Conservation (phyloP, 805 yeast species). For the Yarrowia porcina region DNA sequence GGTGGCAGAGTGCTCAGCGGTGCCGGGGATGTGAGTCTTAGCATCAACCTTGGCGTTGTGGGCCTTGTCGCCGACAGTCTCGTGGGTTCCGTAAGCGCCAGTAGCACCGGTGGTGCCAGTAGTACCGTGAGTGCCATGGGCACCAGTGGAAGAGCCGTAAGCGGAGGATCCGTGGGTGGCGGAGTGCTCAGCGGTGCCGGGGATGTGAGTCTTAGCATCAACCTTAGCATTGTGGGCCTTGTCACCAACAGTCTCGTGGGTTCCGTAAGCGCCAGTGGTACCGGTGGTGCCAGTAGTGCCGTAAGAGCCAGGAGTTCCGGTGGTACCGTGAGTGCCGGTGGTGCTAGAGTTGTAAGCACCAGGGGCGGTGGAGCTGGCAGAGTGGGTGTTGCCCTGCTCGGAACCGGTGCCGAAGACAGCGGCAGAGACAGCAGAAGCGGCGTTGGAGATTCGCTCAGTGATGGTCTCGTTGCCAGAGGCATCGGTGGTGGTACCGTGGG, state of each 20-base stretch:
- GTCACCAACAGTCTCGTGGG: conserved; percentile 6
- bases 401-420: conserved; percentile 19
- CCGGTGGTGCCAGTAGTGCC: too few relatives aligned
- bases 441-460: conserved; percentile 3
- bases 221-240: conserved; percentile 4
- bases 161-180: not conserved
- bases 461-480: not conserved
- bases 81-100: not conserved
- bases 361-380: conserved; percentile 4
- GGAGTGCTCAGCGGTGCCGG: conserved; percentile 2
- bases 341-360: conserved; percentile 15
- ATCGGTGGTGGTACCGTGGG: not conserved
- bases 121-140: too few relatives aligned
- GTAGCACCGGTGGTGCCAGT: not conserved
- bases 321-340: not conserved
- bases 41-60: not conserved
- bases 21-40: conserved; percentile 10
- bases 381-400: conserved; percentile 11
- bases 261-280: not conserved
- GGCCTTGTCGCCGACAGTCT: conserved; percentile 10
- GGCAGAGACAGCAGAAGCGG: conserved; percentile 22
- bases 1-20: not conserved
- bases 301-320: not conserved
- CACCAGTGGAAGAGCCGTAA: not conserved
- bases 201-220: conserved; percentile 9